A percentile compares a stretch with the other conserved stretches of the same genome.
phyloP scores from a whole-genome alignment of 345 rosid species.

The Lepidium sativum region DNA sequence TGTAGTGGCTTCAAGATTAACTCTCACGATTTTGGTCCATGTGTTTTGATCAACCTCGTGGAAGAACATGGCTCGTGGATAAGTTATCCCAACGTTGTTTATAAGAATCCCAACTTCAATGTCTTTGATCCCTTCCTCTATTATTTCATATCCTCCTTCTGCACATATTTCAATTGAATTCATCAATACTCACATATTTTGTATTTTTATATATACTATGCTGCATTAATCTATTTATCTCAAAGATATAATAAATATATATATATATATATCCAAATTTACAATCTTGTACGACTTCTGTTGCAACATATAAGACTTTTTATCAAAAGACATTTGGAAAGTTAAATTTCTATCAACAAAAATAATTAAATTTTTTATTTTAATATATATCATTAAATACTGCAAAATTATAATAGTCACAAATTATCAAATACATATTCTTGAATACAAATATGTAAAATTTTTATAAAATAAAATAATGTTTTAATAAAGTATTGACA shows the following conservation, averaged over 20 bases:
- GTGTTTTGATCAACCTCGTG: conserved; percentile 65
- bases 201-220: background rate
- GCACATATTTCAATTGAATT: background rate
- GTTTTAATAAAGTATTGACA: too few relatives aligned
- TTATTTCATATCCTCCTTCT: conserved; percentile 23
- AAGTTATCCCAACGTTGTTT: conserved; percentile 81
- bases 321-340: too few relatives aligned
- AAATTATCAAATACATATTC: too few relatives aligned
- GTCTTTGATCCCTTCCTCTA: conserved; percentile 45
- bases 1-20: conserved; percentile 57
- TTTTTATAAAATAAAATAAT: too few relatives aligned
- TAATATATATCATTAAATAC: too few relatives aligned
- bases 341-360: too few relatives aligned
- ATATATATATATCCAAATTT: background rate
- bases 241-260: background rate
- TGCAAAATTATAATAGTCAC: too few relatives aligned
- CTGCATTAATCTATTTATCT: background rate
- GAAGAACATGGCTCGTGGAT: conserved; percentile 66
- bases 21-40: conserved; percentile 58
- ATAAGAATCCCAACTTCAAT: conserved; percentile 65
- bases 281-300: background rate
- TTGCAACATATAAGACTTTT: too few relatives aligned
- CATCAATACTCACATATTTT: background rate
- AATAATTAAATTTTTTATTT: too few relatives aligned
- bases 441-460: too few relatives aligned